Evolutionary conservation across 1,139 yeast species (phyloP).

Genomic region (Geotrichum reessii): DNA sequence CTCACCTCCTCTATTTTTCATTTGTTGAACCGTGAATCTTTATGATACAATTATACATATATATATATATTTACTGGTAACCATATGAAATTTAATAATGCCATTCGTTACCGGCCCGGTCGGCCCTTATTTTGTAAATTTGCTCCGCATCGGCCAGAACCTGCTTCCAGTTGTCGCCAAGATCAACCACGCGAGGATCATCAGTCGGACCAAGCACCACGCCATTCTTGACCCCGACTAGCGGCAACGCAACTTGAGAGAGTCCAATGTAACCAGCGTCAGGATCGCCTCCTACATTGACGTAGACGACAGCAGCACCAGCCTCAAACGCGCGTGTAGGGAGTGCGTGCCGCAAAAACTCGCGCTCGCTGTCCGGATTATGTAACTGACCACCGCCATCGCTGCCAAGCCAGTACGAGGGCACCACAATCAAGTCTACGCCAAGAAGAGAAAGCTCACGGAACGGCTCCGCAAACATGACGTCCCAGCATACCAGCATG

Average conservation of each 20-base stretch:
- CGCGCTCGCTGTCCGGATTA: constrained; percentile 20
- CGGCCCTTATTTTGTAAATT: constrained; percentile 21
- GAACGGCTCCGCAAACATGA: constrained; percentile 23
- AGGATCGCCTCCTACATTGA: constrained; percentile 22
- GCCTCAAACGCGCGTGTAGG: constrained; percentile 23
- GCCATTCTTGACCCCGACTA: constrained; percentile 13
- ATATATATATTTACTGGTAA: no score
- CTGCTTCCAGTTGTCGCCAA: constrained; percentile 16
- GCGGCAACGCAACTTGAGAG: constrained; percentile 18
- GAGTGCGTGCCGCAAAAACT: constrained; percentile 18
- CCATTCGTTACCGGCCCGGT: constrained; percentile 19
- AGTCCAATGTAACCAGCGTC: constrained; percentile 15
- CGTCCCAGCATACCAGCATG: constrained; percentile 24
- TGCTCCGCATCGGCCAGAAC: constrained; percentile 20
- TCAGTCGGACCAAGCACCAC: constrained; percentile 1
- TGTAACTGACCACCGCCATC: constrained; percentile 14
- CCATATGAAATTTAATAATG: constrained; percentile 17
- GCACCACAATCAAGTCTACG: constrained; percentile 21
- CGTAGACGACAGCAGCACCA: constrained; percentile 20
- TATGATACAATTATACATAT: no score
- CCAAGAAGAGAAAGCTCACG: constrained; percentile 20
- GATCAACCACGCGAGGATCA: constrained; percentile 14
- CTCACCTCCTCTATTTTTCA: no score
- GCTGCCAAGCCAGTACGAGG: constrained; percentile 24
- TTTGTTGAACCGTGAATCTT: no score